Conservation (phyloP, 2,329 filamentous ascomycete species). For the Trichoderma brevicompactum region DNA sequence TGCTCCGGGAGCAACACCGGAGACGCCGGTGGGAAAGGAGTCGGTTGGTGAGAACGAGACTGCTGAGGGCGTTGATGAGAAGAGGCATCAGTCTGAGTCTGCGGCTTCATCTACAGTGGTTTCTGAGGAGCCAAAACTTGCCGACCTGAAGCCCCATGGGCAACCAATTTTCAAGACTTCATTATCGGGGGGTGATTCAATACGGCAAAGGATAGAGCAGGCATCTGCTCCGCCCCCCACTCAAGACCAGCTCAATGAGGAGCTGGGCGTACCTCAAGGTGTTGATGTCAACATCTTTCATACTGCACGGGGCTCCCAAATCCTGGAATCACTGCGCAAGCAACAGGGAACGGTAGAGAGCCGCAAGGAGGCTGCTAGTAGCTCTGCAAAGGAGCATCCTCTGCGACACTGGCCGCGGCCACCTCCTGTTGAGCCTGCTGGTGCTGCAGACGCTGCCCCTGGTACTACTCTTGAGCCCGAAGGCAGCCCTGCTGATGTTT, state of each 20-base stretch:
- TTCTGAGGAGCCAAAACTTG: neutral
- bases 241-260: slow-evolving; percentile 29
- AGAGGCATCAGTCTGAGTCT: neutral
- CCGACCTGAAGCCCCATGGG: neutral
- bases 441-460: neutral
- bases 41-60: neutral
- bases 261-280: slow-evolving; percentile 45
- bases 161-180: slow-evolving; percentile 1
- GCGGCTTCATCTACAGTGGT: neutral
- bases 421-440: slow-evolving; percentile 33
- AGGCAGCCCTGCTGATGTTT: neutral
- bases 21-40: neutral
- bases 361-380: neutral
- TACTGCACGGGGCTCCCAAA: slow-evolving; percentile 50
- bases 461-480: neutral
- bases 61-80: neutral
- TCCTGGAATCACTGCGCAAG: slow-evolving; percentile 47
- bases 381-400: slow-evolving; percentile 44
- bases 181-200: neutral
- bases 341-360: slow-evolving; percentile 29
- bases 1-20: neutral
- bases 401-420: slow-evolving; percentile 43
- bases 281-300: slow-evolving; percentile 56
- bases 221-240: slow-evolving; percentile 26
- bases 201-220: slow-evolving; percentile 9